phyloP scores from a whole-genome alignment of 2,329 filamentous ascomycete genomes.

The Ascochyta lentis region DNA sequence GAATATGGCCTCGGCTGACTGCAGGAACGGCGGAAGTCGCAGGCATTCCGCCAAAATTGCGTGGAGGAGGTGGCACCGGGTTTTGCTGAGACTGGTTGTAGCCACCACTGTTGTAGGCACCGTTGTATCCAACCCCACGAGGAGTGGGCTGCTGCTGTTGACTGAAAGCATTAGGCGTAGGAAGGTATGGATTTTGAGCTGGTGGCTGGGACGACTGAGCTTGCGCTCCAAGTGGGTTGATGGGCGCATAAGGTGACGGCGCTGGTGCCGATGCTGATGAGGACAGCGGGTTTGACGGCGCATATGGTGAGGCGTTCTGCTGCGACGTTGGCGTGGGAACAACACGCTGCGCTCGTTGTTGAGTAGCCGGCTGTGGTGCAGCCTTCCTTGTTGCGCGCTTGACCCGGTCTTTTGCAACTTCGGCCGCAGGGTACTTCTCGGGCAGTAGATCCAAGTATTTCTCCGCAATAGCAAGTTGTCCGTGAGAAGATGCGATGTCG shows the following conservation, averaged over 20 bases:
- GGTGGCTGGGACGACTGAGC: slow-evolving; percentile 32
- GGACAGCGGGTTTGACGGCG: slow-evolving; percentile 37
- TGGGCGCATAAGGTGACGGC: slow-evolving; percentile 30
- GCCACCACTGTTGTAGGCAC: slow-evolving; percentile 24
- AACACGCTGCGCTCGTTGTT: slow-evolving; percentile 50
- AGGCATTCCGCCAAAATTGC: slow-evolving; percentile 71
- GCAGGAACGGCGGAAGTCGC: slow-evolving; percentile 64
- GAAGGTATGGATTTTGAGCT: slow-evolving; percentile 53
- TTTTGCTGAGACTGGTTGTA: slow-evolving; percentile 54
- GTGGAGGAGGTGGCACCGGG: slow-evolving; percentile 65
- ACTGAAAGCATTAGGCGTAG: slow-evolving; percentile 6
- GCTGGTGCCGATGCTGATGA: slow-evolving; percentile 27
- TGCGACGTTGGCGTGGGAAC: slow-evolving; percentile 44
- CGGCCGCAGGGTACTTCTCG: slow-evolving; percentile 80
- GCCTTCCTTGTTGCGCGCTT: slow-evolving; percentile 78
- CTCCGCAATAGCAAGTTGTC: slow-evolving; percentile 83
- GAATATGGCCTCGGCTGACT: slow-evolving; percentile 72
- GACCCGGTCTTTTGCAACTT: slow-evolving; percentile 84
- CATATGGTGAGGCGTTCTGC: slow-evolving; percentile 45
- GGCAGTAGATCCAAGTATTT: slow-evolving; percentile 91
- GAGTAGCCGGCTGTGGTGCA: slow-evolving; percentile 50
- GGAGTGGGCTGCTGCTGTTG: slow-evolving; percentile 47
- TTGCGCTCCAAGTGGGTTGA: slow-evolving; percentile 39
- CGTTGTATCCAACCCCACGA: slow-evolving; percentile 19
- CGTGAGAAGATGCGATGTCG: slow-evolving; percentile 89